These are phyloP conservation scores for Ophiosphaerella korrae DNA, from an alignment of 2,329 filamentous ascomycete genomes.

Conservation along the genomic window DNA sequence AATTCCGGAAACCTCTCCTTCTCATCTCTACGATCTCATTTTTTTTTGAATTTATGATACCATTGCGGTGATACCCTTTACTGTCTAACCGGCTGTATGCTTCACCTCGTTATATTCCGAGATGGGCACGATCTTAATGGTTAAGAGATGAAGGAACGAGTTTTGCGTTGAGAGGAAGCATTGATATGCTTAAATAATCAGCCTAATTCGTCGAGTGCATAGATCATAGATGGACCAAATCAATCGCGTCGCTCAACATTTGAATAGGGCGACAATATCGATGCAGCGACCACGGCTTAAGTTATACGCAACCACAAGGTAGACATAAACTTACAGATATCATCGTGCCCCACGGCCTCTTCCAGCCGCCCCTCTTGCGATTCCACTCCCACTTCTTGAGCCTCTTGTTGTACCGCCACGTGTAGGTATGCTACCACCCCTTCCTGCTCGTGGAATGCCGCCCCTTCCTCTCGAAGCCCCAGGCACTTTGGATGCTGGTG, in stretches of 20 bases:
- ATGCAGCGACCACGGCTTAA: no score
- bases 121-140: constrained; percentile 18
- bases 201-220: background rate
- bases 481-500: constrained; percentile 26
- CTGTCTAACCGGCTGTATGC: constrained; percentile 31
- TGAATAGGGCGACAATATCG: no score
- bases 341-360: constrained; percentile 39
- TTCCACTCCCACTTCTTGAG: constrained; percentile 44
- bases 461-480: constrained; percentile 35
- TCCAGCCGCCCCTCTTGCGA: constrained; percentile 40
- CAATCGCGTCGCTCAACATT: background rate
- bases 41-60: constrained; percentile 31
- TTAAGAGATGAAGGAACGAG: background rate
- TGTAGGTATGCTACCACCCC: constrained; percentile 40
- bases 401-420: constrained; percentile 40
- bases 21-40: constrained; percentile 15
- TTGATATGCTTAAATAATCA: no score
- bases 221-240: background rate
- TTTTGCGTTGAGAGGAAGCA: background rate
- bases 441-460: constrained; percentile 43
- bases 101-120: constrained; percentile 7
- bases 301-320: no score
- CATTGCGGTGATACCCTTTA: constrained; percentile 41
- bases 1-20: background rate
- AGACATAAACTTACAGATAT: background rate